These are phyloP conservation scores for Trichomonas tenax DNA, from an alignment of 208 protist species.

Conservation along the genomic window DNA sequence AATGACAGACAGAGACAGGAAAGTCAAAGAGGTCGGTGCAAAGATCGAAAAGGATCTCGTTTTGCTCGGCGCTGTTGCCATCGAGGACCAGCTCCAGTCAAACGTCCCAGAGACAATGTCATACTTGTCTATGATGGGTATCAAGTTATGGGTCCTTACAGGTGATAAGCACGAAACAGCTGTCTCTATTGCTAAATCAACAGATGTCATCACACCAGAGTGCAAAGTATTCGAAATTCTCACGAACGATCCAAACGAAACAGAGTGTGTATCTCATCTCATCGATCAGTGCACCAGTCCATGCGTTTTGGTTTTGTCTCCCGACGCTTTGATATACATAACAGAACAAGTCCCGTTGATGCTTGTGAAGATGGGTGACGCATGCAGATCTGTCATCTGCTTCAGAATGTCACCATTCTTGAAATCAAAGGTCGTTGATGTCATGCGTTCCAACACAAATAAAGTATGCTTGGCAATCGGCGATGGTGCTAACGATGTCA, in stretches of 20 bases:
- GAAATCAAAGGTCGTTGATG: conserved; percentile 84
- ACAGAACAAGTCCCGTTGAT: not conserved
- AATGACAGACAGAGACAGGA: conserved; percentile 24
- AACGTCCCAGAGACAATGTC: conserved; percentile 62
- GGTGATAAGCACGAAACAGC: conserved; percentile 78
- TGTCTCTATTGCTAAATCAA: conserved; percentile 38
- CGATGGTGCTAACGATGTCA: conserved; percentile 93
- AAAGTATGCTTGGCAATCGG: conserved; percentile 68
- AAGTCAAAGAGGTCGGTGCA: conserved; percentile 55
- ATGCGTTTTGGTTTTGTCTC: not conserved
- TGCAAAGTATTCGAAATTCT: not conserved
- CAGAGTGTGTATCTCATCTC: not conserved
- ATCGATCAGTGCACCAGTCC: not conserved
- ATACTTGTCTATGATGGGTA: conserved; percentile 64
- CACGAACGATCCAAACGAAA: not conserved
- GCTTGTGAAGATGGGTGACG: conserved; percentile 40
- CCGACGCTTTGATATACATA: not conserved
- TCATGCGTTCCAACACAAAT: conserved; percentile 37
- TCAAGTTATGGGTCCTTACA: conserved; percentile 83
- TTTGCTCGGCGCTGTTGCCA: conserved; percentile 76
- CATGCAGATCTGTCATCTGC: conserved; percentile 70
- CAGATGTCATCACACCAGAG: conserved; percentile 28
- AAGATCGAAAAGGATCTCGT: conserved; percentile 67
- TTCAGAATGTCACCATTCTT: conserved; percentile 87
- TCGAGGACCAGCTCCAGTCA: conserved; percentile 89